phyloP scores from a whole-genome alignment of 1,284 basidiomycete genomes.

The Moesziomyces globuligerus region DNA sequence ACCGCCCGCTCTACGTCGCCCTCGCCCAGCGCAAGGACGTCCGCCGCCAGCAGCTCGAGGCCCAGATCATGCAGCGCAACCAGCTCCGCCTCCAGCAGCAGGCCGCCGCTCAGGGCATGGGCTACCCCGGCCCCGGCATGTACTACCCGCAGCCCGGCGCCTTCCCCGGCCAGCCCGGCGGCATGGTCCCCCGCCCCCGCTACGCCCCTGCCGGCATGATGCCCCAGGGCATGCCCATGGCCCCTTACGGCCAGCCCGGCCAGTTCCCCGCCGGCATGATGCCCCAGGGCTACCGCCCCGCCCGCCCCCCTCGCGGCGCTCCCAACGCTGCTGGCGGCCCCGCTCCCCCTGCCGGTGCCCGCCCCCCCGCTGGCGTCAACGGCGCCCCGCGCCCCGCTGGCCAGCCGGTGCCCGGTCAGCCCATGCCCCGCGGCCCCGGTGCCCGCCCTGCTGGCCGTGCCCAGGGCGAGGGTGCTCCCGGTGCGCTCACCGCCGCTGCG shows the following conservation, averaged over 20 bases:
- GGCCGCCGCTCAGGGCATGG: constrained; percentile 63
- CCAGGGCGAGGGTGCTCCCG: constrained; percentile 42
- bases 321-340: constrained; percentile 53
- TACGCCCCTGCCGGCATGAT: constrained; percentile 67
- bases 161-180: constrained; percentile 64
- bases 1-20: constrained; percentile 98
- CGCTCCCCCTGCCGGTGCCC: constrained; percentile 48
- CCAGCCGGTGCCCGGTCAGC: constrained; percentile 51
- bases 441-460: constrained; percentile 43
- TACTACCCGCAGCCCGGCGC: constrained; percentile 66
- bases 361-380: constrained; percentile 53
- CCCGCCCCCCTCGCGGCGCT: constrained; percentile 60
- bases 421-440: constrained; percentile 41
- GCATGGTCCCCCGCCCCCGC: constrained; percentile 63
- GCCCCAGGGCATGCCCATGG: constrained; percentile 65
- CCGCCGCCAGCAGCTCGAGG: constrained; percentile 97
- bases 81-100: constrained; percentile 67
- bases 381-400: constrained; percentile 54
- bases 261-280: constrained; percentile 65
- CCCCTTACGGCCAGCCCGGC: constrained; percentile 63
- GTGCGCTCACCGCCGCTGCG: constrained; percentile 61
- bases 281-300: constrained; percentile 64
- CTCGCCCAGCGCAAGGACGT: constrained; percentile 98
- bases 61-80: constrained; percentile 73
- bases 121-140: constrained; percentile 66